Base-by-base conservation (phyloP, 306 rosid species). In the Hippophae tibetana region DNA sequence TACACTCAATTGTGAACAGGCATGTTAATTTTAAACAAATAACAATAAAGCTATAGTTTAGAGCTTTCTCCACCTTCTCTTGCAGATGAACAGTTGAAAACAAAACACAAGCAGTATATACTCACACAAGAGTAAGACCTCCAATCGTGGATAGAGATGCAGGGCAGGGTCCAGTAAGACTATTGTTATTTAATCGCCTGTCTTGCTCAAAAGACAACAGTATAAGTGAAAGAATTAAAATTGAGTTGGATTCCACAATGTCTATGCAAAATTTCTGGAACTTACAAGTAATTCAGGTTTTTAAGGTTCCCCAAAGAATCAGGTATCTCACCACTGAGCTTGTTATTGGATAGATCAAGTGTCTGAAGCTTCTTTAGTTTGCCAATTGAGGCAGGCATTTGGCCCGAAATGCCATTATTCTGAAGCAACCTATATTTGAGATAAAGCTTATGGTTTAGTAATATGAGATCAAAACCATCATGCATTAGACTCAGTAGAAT, bases 111-210 rank as follows among this genome's bases (percentile, higher is more conserved):
- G 76, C 55, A 50, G 13, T 12, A 61, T 47, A 60, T 75, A 86
- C 97, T 63, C 86, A 93, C 99, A 88, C 89, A 45, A 93, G 95
- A 49, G 94, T 82, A 65, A 86, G 84, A 78, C 99, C 87, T 69
- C 75, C 67, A 40, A 93, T 74, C 8, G 72, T 66, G 66, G 94
- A 81, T 52, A 93, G 81, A 71, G 99, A 82, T 57, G 62, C 85
- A 10, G 99, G 99, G 62, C 84, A 82, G 31, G 87, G 51, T 82
- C 99, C 99, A 9, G 86, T 69, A 50, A 93, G 89, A 76, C 97
- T 93, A 77, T 93, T 93, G 80, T 93, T 88, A 60, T 86, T 93
- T 73, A 93, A 78, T 73, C 88, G 77, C 99, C 99, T 93, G 78
- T 71, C 67, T 72, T 56, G 80, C 54, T 69, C 68, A 68, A 69